phyloP scores from a whole-genome alignment of 2,329 filamentous ascomycete genomes.

The Tympanopsis confertula region DNA sequence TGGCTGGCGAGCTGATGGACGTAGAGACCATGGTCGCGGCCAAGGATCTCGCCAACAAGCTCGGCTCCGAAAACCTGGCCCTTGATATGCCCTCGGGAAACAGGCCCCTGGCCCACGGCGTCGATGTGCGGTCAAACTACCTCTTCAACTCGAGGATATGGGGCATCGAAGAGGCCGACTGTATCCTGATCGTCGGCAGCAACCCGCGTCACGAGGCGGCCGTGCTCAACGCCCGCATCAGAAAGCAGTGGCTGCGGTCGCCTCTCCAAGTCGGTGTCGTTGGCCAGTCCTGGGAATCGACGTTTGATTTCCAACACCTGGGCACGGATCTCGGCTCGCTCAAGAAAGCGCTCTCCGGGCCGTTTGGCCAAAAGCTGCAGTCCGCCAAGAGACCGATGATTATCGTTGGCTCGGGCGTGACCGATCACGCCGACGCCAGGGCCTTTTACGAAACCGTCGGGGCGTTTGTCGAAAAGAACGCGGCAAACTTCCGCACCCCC shows the following conservation, averaged over 20 bases:
- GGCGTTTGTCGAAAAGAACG: slow-evolving; percentile 84
- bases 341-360: slow-evolving; percentile 72
- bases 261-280: slow-evolving; percentile 87
- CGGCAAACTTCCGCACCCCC: slow-evolving; percentile 71
- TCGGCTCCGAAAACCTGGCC: slow-evolving; percentile 89
- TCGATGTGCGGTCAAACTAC: slow-evolving; percentile 90
- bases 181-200: slow-evolving; percentile 82
- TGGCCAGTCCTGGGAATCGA: slow-evolving; percentile 83
- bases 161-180: slow-evolving; percentile 87
- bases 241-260: slow-evolving; percentile 94
- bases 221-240: slow-evolving; percentile 87
- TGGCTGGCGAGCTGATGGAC: slow-evolving; percentile 84
- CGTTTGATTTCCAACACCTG: slow-evolving; percentile 88
- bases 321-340: slow-evolving; percentile 68
- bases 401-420: slow-evolving; percentile 81
- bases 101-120: slow-evolving; percentile 76
- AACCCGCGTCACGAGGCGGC: slow-evolving; percentile 94
- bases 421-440: slow-evolving; percentile 83
- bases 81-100: slow-evolving; percentile 80
- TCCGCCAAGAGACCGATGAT: slow-evolving; percentile 90
- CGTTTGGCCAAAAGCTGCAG: slow-evolving; percentile 86
- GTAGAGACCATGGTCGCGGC: slow-evolving; percentile 88
- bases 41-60: slow-evolving; percentile 93
- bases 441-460: slow-evolving; percentile 87
- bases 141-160: slow-evolving; percentile 91